Evolutionary conservation across 2,329 filamentous ascomycete genomes (phyloP).

Genomic region (Plectosphaerella sp.): DNA sequence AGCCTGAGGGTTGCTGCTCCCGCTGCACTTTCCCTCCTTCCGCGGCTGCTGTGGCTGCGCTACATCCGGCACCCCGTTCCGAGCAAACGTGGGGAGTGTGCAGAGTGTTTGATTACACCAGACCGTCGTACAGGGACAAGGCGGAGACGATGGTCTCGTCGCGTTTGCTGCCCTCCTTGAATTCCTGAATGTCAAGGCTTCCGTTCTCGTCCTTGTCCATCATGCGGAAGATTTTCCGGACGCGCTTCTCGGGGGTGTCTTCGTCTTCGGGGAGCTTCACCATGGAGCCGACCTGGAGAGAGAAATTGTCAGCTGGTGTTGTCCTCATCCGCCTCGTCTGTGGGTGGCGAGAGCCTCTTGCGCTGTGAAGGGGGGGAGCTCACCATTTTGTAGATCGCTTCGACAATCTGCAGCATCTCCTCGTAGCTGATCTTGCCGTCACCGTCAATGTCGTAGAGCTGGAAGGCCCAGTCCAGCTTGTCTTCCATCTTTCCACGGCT

Average conservation of each 20-base stretch:
- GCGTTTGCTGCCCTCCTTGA: slow-evolving; percentile 98
- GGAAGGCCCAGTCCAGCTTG: slow-evolving; percentile 98
- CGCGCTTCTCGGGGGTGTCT: slow-evolving; percentile 97
- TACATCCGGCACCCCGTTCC: too few relatives aligned
- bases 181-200: slow-evolving; percentile 93
- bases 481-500: slow-evolving; percentile 98
- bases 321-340: too few relatives aligned
- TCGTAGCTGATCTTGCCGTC: slow-evolving; percentile 99
- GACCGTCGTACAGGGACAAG: slow-evolving; percentile 89
- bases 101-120: slow-evolving; percentile 57
- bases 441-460: slow-evolving; percentile 97
- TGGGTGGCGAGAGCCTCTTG: too few relatives aligned
- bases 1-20: too few relatives aligned
- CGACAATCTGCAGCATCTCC: slow-evolving; percentile 97
- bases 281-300: slow-evolving; percentile 85
- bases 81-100: too few relatives aligned
- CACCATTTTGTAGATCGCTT: slow-evolving; percentile 99
- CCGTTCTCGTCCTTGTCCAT: slow-evolving; percentile 99
- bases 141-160: slow-evolving; percentile 99
- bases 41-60: too few relatives aligned
- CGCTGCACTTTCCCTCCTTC: too few relatives aligned
- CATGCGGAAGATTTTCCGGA: slow-evolving; percentile 98
- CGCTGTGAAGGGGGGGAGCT: slow-evolving; percentile 4
- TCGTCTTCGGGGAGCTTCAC: slow-evolving; percentile 98
- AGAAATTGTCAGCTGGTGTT: not conserved